Evolutionary conservation across 768 basidiomycete species (phyloP).

Genomic region (Lactarius evosmus): DNA sequence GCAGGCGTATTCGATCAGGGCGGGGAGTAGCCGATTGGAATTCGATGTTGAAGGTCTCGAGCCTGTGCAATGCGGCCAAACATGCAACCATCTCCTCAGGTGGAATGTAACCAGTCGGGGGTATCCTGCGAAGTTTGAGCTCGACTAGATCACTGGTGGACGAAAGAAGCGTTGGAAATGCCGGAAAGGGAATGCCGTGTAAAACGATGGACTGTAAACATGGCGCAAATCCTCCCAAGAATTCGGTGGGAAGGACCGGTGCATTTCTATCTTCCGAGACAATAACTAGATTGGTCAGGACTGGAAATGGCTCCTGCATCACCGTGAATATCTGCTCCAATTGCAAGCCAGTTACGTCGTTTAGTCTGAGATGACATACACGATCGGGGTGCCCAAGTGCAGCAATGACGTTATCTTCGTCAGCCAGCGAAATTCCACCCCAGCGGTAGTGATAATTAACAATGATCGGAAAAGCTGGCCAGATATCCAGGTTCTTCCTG

Average conservation of each 20-base stretch:
- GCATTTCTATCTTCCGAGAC: background rate
- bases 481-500: background rate
- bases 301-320: background rate
- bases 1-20: too few species aligned
- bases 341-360: background rate
- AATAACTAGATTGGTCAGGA: background rate
- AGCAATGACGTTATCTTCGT: background rate
- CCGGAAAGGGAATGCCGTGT: too few species aligned
- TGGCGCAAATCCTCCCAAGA: background rate
- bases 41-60: background rate
- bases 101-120: too few species aligned
- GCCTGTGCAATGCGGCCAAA: background rate
- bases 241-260: background rate
- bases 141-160: too few species aligned
- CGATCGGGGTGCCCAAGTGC: background rate
- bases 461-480: background rate
- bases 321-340: background rate
- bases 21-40: background rate
- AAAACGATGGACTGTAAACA: background rate
- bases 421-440: too few species aligned
- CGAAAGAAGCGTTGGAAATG: too few species aligned
- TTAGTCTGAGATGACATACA: background rate
- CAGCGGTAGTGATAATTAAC: too few species aligned
- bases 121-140: too few species aligned
- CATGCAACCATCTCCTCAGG: too few species aligned